Evolutionary conservation across 768 basidiomycete genomes (phyloP).

Genomic region (Xanthoconium stramineum): DNA sequence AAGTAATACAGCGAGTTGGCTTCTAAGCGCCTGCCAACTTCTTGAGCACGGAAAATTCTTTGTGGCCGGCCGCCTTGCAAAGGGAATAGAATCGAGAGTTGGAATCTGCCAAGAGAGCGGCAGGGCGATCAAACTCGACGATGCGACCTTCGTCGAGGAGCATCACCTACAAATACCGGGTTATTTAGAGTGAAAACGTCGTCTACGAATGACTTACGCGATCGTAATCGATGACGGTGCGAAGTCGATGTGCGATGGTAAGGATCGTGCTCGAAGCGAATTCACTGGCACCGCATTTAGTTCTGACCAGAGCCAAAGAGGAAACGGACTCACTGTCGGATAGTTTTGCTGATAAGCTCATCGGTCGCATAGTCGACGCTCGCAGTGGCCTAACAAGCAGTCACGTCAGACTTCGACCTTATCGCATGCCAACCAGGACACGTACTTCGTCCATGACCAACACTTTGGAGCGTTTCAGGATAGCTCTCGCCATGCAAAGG

Average conservation of each 20-base stretch:
- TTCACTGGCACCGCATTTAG: slow-evolving; percentile 41
- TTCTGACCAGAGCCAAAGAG: background rate
- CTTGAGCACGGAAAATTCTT: slow-evolving; percentile 66
- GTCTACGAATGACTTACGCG: slow-evolving; percentile 45
- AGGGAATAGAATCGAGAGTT: slow-evolving; percentile 62
- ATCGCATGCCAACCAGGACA: background rate
- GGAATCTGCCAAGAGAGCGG: slow-evolving; percentile 49
- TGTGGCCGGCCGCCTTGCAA: slow-evolving; percentile 71
- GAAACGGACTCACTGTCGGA: slow-evolving; percentile 57
- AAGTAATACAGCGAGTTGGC: background rate
- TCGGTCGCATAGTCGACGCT: slow-evolving; percentile 87
- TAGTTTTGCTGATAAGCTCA: slow-evolving; percentile 80
- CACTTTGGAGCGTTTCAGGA: slow-evolving; percentile 72
- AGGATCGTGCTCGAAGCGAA: slow-evolving; percentile 80
- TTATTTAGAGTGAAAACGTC: slow-evolving; percentile 10
- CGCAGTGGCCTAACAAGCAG: slow-evolving; percentile 54
- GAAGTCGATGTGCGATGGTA: slow-evolving; percentile 77
- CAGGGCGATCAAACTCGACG: slow-evolving; percentile 71
- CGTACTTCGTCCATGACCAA: slow-evolving; percentile 82
- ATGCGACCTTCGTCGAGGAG: slow-evolving; percentile 77
- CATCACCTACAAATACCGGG: slow-evolving; percentile 50
- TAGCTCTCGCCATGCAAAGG: slow-evolving; percentile 87
- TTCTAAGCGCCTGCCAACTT: slow-evolving; percentile 51
- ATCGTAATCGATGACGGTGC: slow-evolving; percentile 83
- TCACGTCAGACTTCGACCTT: slow-evolving; percentile 3